Percentiles rank a stretch among this genome's conserved stretches.
Conservation (phyloP, 2,329 filamentous ascomycete genomes). For the Aureobasidium sp. region DNA sequence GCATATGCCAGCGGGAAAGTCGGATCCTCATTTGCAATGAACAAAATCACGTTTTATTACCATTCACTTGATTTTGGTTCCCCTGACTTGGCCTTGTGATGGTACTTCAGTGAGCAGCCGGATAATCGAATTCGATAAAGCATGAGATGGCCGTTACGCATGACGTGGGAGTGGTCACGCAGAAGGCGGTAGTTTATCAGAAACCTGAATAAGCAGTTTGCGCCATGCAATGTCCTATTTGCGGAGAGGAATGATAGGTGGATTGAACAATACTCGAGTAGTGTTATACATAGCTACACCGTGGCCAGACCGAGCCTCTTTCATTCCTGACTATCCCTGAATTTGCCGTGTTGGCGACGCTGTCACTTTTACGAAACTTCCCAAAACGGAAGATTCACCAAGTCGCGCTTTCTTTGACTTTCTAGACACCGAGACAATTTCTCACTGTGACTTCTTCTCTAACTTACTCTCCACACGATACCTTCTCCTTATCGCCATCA, state of each 20-base stretch:
- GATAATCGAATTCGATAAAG: not conserved
- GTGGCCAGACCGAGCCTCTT: not conserved
- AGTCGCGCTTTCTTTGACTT: constrained; percentile 8
- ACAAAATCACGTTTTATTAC: constrained; percentile 14
- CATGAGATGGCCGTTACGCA: constrained; percentile 7
- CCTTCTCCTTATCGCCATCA: not conserved
- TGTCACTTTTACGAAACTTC: constrained; percentile 1
- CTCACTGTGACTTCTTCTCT: not conserved
- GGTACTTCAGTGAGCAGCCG: not conserved
- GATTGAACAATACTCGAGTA: not conserved
- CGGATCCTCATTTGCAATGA: constrained; percentile 12
- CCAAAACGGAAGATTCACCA: constrained; percentile 10
- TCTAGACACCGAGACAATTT: not conserved
- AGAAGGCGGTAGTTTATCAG: not conserved
- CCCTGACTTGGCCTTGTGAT: not conserved
- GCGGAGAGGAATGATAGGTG: not conserved
- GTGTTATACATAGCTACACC: not conserved
- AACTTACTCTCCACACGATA: no score
- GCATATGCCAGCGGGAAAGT: constrained; percentile 15
- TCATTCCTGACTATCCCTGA: not conserved
- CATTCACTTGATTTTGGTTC: not conserved
- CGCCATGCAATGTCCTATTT: not conserved
- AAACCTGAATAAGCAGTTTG: not conserved
- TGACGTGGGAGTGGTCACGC: constrained; percentile 4
- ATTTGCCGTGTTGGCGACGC: not conserved